Conservation (phyloP, 495 filamentous ascomycete species). For the Lophium mytilinum region DNA sequence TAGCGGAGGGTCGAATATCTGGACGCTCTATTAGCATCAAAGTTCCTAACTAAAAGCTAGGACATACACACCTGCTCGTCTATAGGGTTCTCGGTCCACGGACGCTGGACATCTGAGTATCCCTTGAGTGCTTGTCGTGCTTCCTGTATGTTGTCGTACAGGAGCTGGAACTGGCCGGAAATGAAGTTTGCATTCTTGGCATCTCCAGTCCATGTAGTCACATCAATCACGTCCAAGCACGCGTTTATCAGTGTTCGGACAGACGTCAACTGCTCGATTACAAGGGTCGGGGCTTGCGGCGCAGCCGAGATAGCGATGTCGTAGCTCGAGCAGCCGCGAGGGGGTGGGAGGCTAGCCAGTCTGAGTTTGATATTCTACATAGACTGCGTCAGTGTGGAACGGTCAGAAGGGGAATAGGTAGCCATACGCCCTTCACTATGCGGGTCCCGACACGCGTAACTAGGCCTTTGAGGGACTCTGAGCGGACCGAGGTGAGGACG, state of each 20-base stretch:
- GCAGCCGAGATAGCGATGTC: constrained; percentile 48
- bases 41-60: background rate
- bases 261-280: constrained; percentile 59
- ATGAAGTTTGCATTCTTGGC: constrained; percentile 57
- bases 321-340: constrained; percentile 44
- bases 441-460: constrained; percentile 56
- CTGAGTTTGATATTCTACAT: constrained; percentile 29
- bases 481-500: constrained; percentile 76
- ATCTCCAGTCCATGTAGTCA: constrained; percentile 61
- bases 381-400: background rate
- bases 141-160: constrained; percentile 68
- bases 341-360: constrained; percentile 41
- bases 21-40: constrained; percentile 21
- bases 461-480: constrained; percentile 84
- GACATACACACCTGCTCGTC: constrained; percentile 41
- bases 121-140: constrained; percentile 54
- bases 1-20: constrained; percentile 50
- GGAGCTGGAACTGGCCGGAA: constrained; percentile 66
- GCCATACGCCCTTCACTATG: constrained; percentile 35
- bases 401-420: background rate
- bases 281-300: constrained; percentile 43
- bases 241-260: constrained; percentile 68
- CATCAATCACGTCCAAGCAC: constrained; percentile 67
- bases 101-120: constrained; percentile 42
- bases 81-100: constrained; percentile 52